Base-by-base conservation (phyloP, 441 rosid genomes). In the Aquilaria agallochum region DNA sequence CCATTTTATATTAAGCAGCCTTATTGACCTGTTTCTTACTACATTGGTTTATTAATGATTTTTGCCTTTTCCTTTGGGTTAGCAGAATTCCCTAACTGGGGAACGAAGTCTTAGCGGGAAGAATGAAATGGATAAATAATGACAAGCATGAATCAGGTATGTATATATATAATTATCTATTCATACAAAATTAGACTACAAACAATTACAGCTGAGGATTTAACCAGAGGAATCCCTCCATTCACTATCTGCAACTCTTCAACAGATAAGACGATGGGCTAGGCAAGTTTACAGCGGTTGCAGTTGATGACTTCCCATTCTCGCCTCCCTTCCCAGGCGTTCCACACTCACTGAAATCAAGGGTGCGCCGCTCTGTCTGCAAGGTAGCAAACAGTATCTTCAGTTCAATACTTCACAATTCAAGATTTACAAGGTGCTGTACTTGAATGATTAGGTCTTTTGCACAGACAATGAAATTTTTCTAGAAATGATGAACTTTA, bases 301-400 rank as follows among this genome's bases (percentile, higher is more conserved):
- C 44, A 40, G 71, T 50, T 6, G 69, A 76, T 45, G 71, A 78
- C 68, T 76, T 83, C 54, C 70, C 79, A 32, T 54, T 72, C 67
- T 83, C 94, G 46, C 57, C 76, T 50, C 72, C 76, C 71, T 80
- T 87, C 61, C 71, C 87, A 0, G 98, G 99, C 46, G 92, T 85
- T 61, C 76, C 96, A 30, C 99, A 95, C 63, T 92, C 97, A 49
- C 96, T 95, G 72, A 95, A 95, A 79, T 95, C 99, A 5, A 95
- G 93, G 7, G 72, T 64, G 2, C 99, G 93, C 30, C 96, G 71
- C 73, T 88, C 97, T 10, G 80, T 79, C 97, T 88, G 84, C 79
- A 72, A 10, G 20, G 31, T 44, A 14, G 12, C 58, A 50, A 31
- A 2, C 57, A 40, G 45, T 10, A 40, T 40, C 45, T 40, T 40